These are phyloP conservation scores for Dothiorella sarmentorum DNA, from an alignment of 2,329 filamentous ascomycete species.

Conservation along the genomic window DNA sequence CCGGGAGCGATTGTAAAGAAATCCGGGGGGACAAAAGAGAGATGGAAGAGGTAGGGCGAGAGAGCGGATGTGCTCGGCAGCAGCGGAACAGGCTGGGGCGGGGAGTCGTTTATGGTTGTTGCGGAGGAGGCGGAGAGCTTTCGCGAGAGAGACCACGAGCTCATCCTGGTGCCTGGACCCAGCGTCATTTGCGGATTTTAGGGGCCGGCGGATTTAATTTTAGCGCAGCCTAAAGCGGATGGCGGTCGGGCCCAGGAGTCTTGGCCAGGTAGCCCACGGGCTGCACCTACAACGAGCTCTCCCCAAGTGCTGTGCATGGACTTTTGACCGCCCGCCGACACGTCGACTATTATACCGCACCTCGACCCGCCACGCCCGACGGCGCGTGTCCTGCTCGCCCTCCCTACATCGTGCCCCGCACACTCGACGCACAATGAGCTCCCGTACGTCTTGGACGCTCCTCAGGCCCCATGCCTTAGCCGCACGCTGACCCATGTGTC, in stretches of 20 bases:
- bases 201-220: not conserved
- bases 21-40: not conserved
- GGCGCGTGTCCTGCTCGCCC: not conserved
- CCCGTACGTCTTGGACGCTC: conserved; percentile 51
- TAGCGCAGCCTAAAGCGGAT: conserved; percentile 5
- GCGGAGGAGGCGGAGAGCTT: conserved; percentile 13
- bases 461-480: conserved; percentile 23
- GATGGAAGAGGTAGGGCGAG: not conserved
- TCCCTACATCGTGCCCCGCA: conserved; percentile 35
- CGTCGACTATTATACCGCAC: not conserved
- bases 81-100: not conserved
- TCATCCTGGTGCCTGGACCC: conserved; percentile 14
- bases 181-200: conserved; percentile 12
- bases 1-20: not conserved
- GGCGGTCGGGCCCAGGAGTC: conserved; percentile 10
- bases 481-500: conserved; percentile 20
- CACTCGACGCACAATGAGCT: conserved; percentile 54
- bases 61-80: not conserved
- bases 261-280: not conserved
- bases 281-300: not conserved
- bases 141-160: conserved; percentile 1
- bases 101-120: not conserved
- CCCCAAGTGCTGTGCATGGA: conserved; percentile 4
- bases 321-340: conserved; percentile 1
- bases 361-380: not conserved